phyloP scores from a whole-genome alignment of 441 rosid species.

The Euphorbia celastroides region DNA sequence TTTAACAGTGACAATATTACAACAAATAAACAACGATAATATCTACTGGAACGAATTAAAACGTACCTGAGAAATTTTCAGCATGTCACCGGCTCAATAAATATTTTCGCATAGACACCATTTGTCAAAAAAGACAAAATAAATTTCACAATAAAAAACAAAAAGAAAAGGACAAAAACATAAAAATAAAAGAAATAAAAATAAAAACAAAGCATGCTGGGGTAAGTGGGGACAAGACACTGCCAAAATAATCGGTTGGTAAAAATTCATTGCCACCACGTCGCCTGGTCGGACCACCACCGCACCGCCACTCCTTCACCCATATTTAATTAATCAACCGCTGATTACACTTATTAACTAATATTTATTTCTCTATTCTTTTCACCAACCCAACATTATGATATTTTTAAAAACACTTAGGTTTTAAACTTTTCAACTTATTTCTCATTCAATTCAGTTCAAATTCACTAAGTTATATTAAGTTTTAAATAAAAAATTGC shows the following conservation, averaged over 20 bases:
- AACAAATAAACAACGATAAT: too few species aligned
- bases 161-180: background rate
- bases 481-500: too few species aligned
- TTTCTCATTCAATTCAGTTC: too few species aligned
- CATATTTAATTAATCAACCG: background rate
- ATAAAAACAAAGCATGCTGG: conserved; percentile 1
- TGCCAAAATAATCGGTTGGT: background rate
- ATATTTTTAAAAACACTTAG: too few species aligned
- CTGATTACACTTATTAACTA: background rate
- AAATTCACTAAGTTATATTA: too few species aligned
- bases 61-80: background rate
- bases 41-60: background rate
- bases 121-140: background rate
- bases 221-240: background rate
- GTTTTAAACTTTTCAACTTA: too few species aligned
- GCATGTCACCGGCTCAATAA: background rate
- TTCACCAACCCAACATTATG: background rate
- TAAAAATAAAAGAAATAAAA: background rate
- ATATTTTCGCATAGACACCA: background rate
- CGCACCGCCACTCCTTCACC: background rate
- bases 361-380: background rate
- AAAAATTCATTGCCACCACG: background rate
- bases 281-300: background rate
- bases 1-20: too few species aligned
- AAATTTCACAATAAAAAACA: background rate